These are phyloP conservation scores for Sporobolomyces pararoseus DNA, from an alignment of 768 basidiomycete genomes.

Conservation along the genomic window DNA sequence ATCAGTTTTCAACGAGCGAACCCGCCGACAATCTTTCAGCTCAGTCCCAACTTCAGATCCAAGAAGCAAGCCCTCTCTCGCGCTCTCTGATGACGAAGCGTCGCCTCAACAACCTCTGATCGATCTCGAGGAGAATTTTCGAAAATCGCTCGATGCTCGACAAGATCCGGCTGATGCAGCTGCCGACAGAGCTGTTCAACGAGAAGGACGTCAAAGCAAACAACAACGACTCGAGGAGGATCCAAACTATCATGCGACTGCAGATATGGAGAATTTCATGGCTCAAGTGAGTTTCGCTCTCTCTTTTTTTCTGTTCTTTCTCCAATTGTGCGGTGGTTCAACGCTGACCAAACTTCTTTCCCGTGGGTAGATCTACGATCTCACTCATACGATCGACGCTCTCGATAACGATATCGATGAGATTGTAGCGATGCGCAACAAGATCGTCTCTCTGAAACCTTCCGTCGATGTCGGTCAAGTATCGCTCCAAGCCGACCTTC, in stretches of 20 bases:
- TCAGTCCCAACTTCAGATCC: background rate
- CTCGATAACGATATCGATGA: constrained; percentile 40
- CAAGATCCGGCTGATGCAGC: constrained; percentile 14
- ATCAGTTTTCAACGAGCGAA: background rate
- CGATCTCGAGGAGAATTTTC: background rate
- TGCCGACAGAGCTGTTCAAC: constrained; percentile 3
- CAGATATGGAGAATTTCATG: constrained; percentile 26
- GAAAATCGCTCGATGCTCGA: background rate
- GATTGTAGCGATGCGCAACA: constrained; percentile 27
- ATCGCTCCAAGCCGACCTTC: constrained; percentile 28
- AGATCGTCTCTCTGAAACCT: constrained; percentile 21
- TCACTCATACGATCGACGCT: constrained; percentile 37
- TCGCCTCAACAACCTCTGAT: background rate
- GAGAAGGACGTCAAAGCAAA: constrained; percentile 30
- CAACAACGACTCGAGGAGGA: background rate
- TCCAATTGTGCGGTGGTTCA: background rate
- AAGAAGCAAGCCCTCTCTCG: background rate
- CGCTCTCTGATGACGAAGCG: constrained; percentile 17
- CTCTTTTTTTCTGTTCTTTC: background rate
- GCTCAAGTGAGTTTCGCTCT: constrained; percentile 27
- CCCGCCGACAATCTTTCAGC: constrained; percentile 11
- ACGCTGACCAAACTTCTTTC: background rate
- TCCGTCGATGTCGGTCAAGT: constrained; percentile 28
- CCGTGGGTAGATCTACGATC: constrained; percentile 25
- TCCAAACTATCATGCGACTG: background rate